A percentile compares a stretch with the other conserved stretches of the same genome.
Conservation (phyloP, 225 moss, liverwort and hornwort genomes). For the Thuidium tamariscinum region DNA sequence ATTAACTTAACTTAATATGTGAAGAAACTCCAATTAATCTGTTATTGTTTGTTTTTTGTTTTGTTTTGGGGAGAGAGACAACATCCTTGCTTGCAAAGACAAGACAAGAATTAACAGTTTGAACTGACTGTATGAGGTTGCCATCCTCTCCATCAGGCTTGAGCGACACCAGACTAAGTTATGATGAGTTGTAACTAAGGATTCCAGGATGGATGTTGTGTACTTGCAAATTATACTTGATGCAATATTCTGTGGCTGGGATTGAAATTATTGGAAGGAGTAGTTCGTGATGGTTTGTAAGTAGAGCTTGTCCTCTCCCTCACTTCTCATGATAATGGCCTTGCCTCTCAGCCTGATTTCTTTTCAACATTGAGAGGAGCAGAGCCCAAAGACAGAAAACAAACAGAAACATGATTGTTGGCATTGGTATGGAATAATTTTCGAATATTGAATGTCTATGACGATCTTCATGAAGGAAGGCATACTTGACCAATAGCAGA, state of each 20-base stretch:
- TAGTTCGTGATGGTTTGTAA: not conserved
- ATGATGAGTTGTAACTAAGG: not conserved
- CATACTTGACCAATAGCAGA: too few relatives aligned
- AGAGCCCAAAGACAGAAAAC: not conserved
- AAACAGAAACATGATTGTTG: too few relatives aligned
- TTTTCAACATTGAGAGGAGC: not conserved
- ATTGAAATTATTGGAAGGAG: not conserved
- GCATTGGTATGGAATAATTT: too few relatives aligned
- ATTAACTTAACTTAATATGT: not conserved
- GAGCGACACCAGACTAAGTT: not conserved
- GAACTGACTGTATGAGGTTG: not conserved
- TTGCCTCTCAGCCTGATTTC: not conserved
- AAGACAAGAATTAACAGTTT: not conserved
- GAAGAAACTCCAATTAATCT: not conserved
- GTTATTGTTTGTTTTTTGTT: not conserved
- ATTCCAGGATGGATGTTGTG: not conserved
- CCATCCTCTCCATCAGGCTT: not conserved
- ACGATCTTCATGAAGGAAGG: too few relatives aligned
- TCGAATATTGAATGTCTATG: too few relatives aligned
- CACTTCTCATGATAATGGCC: not conserved
- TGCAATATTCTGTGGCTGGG: not conserved
- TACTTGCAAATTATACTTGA: not conserved
- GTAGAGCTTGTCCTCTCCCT: not conserved
- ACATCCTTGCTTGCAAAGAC: not conserved
- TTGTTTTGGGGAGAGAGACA: not conserved